These are phyloP conservation scores for Phycomyces nitens DNA, from an alignment of 192 early-diverging fungal genomes.

Conservation along the genomic window DNA sequence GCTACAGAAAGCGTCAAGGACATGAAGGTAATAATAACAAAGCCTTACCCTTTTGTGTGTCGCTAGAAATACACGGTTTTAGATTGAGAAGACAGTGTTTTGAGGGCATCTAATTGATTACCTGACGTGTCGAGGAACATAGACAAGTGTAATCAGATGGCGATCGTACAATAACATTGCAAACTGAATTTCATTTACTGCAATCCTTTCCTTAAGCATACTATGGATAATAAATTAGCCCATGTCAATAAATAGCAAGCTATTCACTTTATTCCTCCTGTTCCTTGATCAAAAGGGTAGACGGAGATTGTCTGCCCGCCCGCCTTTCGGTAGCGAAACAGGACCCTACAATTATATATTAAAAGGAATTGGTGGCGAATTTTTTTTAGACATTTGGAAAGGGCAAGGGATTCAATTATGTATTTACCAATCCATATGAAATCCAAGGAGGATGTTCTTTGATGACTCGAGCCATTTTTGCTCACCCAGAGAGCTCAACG, in stretches of 20 bases:
- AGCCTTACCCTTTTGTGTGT: not conserved
- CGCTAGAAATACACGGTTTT: not conserved
- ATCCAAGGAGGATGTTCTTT: not conserved
- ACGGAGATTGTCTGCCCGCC: not conserved
- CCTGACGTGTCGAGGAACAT: not conserved
- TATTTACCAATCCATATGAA: not conserved
- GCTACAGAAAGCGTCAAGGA: not conserved
- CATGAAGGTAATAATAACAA: not conserved
- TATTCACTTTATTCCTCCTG: not conserved
- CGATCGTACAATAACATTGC: not conserved
- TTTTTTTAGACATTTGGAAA: too few relatives aligned
- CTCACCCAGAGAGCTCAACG: not conserved
- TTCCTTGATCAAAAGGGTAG: not conserved
- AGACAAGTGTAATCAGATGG: not conserved
- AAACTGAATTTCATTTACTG: conserved; percentile 2
- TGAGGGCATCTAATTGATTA: not conserved
- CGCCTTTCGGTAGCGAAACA: not conserved
- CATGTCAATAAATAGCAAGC: not conserved
- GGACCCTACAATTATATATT: not conserved
- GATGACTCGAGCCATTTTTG: not conserved
- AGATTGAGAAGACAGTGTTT: not conserved
- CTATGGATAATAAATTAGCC: not conserved
- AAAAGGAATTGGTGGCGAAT: too few relatives aligned
- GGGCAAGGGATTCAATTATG: too few relatives aligned
- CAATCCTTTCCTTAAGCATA: not conserved